Evolutionary conservation across 2,329 filamentous ascomycete genomes (phyloP), one percentile per base, ranked within the genome.

Genomic region (Fusarium musae): DNA sequence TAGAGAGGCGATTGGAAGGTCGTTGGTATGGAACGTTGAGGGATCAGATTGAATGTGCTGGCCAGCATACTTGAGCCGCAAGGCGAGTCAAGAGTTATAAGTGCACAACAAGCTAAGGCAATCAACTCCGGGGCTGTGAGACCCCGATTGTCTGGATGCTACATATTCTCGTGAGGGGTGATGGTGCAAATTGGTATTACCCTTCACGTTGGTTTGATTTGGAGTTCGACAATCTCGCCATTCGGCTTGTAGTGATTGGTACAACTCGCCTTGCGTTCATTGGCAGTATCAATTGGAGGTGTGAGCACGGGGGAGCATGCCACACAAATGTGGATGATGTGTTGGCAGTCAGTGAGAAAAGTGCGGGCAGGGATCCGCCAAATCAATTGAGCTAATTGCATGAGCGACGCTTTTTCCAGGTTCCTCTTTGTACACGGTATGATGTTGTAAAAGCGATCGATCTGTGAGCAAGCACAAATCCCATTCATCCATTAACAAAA

Each of bases 391-490:
- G 8, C 30, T 7, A 2, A 9, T 2, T 17, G 7, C 21, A 47
- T 16, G 10, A 17, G 15, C 10, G 4, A 12, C 5, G 0, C 2
- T 5, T n/a, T n/a, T 12, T 32, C 28, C 0, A 5, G 13, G 1
- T n/a, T 17, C 17, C 9, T n/a, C 2, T n/a, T 12, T 17, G 0
- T 17, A 17, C 21, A 10, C 21, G 17, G 12, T 23, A 23, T 23
- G 23, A 23, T 3, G 43, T 3, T 30, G 30, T 30, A 9, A 30
- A 11, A 4, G 10, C 10, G 8, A 30, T 9, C 3, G 23, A 9
- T 0, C 2, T 11, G 2, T 46, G 5, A 46, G 0, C 4, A 28
- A 26, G 12, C 11, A 13, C 3, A 28, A 46, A 28, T 12, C 17
- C 1, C 9, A 6, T 19, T 7, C 0, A 13, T 8, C 8, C 2